These are phyloP conservation scores for Phytophthora crassamura DNA, from an alignment of 352 stramenopile genomes.

Conservation along the genomic window DNA sequence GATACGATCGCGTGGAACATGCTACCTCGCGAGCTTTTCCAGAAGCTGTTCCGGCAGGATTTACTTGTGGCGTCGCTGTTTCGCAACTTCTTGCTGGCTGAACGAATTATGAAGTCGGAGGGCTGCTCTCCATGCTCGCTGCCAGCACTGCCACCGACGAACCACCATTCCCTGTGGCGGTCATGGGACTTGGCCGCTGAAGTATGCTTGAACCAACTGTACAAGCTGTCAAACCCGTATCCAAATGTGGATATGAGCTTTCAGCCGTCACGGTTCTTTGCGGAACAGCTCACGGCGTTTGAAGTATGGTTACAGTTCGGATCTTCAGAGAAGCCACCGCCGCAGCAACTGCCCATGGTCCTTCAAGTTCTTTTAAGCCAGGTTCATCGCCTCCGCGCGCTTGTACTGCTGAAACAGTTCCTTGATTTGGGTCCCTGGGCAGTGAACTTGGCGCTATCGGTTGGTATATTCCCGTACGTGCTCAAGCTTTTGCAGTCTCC, in stretches of 20 bases:
- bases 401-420: constrained; percentile 96
- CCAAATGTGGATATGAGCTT: constrained; percentile 73
- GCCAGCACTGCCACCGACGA: constrained; percentile 94
- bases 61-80: constrained; percentile 98
- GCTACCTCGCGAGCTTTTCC: constrained; percentile 95
- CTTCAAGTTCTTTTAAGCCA: constrained; percentile 97
- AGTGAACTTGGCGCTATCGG: constrained; percentile 92
- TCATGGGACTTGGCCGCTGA: constrained; percentile 99
- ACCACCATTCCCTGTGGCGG: constrained; percentile 98
- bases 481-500: constrained; percentile 97
- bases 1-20: constrained; percentile 99
- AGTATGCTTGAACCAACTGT: constrained; percentile 96
- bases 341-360: constrained; percentile 98
- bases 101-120: constrained; percentile 96
- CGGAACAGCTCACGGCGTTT: constrained; percentile 98
- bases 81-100: constrained; percentile 97
- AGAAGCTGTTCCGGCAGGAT: constrained; percentile 99
- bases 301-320: constrained; percentile 99
- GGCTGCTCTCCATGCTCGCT: constrained; percentile 91
- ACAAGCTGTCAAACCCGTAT: constrained; percentile 81
- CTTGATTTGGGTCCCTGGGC: constrained; percentile 95
- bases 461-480: constrained; percentile 99
- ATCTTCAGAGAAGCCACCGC: constrained; percentile 86
- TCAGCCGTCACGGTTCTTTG: constrained; percentile 96
- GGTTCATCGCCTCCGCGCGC: constrained; percentile 96